Base-by-base conservation (phyloP, 208 protist species). In the Wallacemonas rigidus region DNA sequence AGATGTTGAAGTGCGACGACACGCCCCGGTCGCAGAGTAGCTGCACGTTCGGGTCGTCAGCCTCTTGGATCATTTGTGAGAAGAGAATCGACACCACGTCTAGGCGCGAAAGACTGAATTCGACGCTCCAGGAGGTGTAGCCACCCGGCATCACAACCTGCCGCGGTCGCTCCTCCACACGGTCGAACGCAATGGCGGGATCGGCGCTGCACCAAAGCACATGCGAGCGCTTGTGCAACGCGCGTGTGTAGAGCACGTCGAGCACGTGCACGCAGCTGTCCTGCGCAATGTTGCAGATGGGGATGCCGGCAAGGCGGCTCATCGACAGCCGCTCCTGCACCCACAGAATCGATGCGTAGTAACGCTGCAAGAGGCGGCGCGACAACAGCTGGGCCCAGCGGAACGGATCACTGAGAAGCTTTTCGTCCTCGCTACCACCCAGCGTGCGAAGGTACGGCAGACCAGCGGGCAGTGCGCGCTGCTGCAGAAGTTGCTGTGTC, bases 51-150 rank as follows among this genome's bases (percentile, higher is more conserved):
- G 87, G 90, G 76, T 95, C 90, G 68, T 95, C 90, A 2, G 83
- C 87, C 61, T 97, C 90, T 71, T 95, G 87, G 67, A 97, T 95
- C 43, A 90, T 73, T 74, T 97, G 93, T 38, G 93, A 93, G 71
- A 97, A 97, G 38, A 97, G 76, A 48, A 95, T 78, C 17, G 93
- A 86, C 39, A 95, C 89, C n/a, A 95, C 90, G 70, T 95, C 93
- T 1, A 97, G 72, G n/a, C 89, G 81, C 0, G 88, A 91, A 14
- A 97, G 81, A 54, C 83, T 87, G 71, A 97, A 90, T 76, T 97
- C 93, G 9, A 97, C 86, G 47, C 86, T 87, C 90, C 90, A 97
- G 35, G 81, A 82, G 35, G 85, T 73, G 73, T 95, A 91, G 15
- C 90, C 93, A 58, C 90, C 90, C 0, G 89, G 75, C 79, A 95